These are phyloP conservation scores for Iberis pinnata DNA, from an alignment of 345 rosid species.

Conservation along the genomic window DNA sequence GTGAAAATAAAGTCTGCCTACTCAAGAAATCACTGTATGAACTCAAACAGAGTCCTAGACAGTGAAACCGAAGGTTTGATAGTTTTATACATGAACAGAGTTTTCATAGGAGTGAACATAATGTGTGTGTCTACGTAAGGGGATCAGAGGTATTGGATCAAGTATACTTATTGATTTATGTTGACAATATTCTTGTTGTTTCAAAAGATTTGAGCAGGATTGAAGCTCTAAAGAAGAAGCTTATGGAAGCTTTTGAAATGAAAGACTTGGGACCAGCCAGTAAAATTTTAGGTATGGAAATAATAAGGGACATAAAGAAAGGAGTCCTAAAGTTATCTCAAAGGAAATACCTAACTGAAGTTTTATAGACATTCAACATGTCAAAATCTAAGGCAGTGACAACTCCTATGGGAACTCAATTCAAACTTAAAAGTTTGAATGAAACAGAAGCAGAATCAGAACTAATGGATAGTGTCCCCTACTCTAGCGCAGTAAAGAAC, in stretches of 20 bases:
- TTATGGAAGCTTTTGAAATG: background rate
- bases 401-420: background rate
- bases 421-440: no score
- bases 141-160: background rate
- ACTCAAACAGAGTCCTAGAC: no score
- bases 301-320: background rate
- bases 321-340: background rate
- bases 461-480: background rate
- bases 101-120: background rate
- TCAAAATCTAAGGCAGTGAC: background rate
- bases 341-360: background rate
- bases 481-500: background rate
- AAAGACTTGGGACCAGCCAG: background rate
- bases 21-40: no score
- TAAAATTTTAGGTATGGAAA: background rate
- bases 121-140: background rate
- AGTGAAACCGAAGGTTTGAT: no score
- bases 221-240: background rate
- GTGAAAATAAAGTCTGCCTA: background rate
- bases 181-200: background rate
- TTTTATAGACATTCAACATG: background rate
- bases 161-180: background rate
- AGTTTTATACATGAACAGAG: background rate
- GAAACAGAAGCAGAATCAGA: background rate
- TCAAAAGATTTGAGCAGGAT: background rate